phyloP scores from a whole-genome alignment of 164 flowering plant genomes.

The Liquidambar formosana region DNA sequence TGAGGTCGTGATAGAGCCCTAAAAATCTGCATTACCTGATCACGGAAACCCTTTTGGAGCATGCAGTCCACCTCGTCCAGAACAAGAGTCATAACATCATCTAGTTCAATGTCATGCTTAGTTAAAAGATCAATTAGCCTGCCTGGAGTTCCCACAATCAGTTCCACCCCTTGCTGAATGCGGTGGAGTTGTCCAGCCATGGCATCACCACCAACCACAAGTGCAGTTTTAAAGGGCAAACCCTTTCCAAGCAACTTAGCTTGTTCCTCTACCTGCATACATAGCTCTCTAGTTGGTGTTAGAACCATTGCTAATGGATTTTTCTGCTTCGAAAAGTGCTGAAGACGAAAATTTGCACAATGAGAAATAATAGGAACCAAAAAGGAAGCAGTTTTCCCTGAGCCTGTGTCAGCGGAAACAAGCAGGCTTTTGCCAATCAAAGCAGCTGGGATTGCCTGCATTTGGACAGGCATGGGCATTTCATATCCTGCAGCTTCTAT shows the following conservation, averaged over 20 bases:
- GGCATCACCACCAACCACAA: constrained; percentile 93
- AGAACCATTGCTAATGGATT: constrained; percentile 79
- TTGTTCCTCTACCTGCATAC: constrained; percentile 87
- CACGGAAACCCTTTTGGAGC: constrained; percentile 85
- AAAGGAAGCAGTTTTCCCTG: constrained; percentile 89
- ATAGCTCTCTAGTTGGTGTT: constrained; percentile 89
- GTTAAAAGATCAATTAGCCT: constrained; percentile 83
- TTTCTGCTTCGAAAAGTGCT: constrained; percentile 24
- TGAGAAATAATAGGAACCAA: constrained; percentile 69
- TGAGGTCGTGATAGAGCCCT: constrained; percentile 75
- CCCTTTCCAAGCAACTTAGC: constrained; percentile 87
- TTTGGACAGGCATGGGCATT: constrained; percentile 90
- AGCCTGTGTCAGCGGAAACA: constrained; percentile 89
- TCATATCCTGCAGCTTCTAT: constrained; percentile 72
- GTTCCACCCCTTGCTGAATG: constrained; percentile 71
- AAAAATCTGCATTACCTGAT: constrained; percentile 87
- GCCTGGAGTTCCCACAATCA: constrained; percentile 90
- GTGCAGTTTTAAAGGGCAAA: constrained; percentile 87
- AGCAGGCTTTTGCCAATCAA: constrained; percentile 71
- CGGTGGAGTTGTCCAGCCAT: constrained; percentile 81
- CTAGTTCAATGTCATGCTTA: constrained; percentile 73
- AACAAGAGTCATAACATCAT: constrained; percentile 59
- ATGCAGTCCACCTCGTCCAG: constrained; percentile 95
- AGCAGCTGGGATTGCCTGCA: constrained; percentile 95
- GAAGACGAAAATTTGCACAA: constrained; percentile 40